Evolutionary conservation across 441 rosid species (phyloP).

Genomic region (Adansonia madagascariensis): DNA sequence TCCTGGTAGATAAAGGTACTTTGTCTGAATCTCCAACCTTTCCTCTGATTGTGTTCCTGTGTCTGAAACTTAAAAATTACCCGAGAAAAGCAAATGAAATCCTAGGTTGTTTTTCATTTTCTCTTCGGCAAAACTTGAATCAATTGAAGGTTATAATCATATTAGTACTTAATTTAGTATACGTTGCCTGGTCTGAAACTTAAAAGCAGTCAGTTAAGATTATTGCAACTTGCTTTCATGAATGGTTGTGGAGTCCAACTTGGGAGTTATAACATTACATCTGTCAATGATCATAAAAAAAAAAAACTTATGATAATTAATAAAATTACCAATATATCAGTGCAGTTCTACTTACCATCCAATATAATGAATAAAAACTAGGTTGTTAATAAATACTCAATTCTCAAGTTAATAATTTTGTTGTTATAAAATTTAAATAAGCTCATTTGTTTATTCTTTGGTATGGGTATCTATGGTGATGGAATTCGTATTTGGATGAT

Average conservation of each 20-base stretch:
- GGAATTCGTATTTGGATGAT: constrained; percentile 17
- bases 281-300: too few species aligned
- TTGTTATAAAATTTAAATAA: not conserved
- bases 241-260: not conserved
- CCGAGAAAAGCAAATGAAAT: not conserved
- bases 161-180: constrained; percentile 5
- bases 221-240: constrained; percentile 9
- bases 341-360: too few species aligned
- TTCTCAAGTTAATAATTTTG: not conserved
- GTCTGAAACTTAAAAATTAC: not conserved
- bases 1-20: not conserved
- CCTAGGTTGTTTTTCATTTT: not conserved
- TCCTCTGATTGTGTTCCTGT: not conserved
- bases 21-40: not conserved
- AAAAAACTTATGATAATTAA: too few species aligned
- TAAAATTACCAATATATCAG: too few species aligned
- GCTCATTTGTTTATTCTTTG: not conserved
- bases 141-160: not conserved
- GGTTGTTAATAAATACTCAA: not conserved
- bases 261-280: too few species aligned
- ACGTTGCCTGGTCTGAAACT: not conserved
- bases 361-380: too few species aligned
- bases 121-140: not conserved
- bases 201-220: not conserved
- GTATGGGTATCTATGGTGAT: not conserved